phyloP scores from a whole-genome alignment of 129 eudicot species.

The Silybum marianum region DNA sequence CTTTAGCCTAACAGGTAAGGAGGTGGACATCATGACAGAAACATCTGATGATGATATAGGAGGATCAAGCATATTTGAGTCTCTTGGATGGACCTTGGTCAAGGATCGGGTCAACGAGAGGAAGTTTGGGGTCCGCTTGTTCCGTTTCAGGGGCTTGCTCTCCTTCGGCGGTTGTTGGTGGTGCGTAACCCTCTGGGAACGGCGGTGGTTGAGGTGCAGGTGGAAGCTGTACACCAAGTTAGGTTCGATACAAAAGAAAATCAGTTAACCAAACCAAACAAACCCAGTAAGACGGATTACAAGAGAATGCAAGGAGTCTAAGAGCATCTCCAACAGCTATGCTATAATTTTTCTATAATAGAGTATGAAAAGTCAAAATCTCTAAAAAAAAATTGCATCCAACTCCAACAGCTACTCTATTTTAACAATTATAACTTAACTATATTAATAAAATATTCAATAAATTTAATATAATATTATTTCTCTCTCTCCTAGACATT shows the following conservation, averaged over 20 bases:
- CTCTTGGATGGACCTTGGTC: conserved; percentile 79
- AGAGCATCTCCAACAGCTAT: too few species aligned
- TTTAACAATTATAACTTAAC: too few species aligned
- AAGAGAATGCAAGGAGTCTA: neutral
- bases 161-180: conserved; percentile 52
- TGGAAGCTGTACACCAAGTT: conserved; percentile 48
- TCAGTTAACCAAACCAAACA: neutral
- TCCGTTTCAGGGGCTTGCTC: conserved; percentile 60
- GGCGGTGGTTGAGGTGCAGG: conserved; percentile 82
- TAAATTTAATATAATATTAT: too few species aligned
- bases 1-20: neutral
- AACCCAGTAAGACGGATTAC: neutral
- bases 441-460: too few species aligned
- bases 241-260: neutral
- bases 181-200: conserved; percentile 68
- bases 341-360: too few species aligned
- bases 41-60: neutral
- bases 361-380: too few species aligned
- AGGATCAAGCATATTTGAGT: conserved; percentile 32
- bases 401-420: too few species aligned
- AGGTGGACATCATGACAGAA: neutral
- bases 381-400: too few species aligned
- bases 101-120: conserved; percentile 61
- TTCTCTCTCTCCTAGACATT: too few species aligned
- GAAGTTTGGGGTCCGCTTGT: conserved; percentile 44